Conservation (phyloP, 176 grass and related monocot species). For the Musa acuminata region DNA sequence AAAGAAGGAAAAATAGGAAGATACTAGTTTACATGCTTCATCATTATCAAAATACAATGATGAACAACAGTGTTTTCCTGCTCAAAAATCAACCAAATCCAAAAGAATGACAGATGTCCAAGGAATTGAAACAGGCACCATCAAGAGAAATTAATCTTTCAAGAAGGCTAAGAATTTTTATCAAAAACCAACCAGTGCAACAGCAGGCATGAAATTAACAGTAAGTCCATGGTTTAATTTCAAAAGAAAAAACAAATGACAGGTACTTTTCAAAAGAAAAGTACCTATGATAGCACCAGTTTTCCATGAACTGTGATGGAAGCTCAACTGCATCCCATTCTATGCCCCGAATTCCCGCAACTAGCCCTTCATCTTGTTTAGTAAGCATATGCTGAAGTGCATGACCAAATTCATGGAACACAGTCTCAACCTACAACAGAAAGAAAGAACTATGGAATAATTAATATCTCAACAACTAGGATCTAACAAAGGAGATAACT, state of each 20-base stretch:
- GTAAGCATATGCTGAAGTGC: constrained; percentile 99
- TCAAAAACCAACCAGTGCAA: neutral
- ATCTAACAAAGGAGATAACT: too few relatives aligned
- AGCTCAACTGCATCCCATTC: constrained; percentile 99
- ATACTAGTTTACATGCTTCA: neutral
- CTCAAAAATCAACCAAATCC: neutral
- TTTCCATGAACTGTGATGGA: constrained; percentile 99
- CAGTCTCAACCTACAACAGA: constrained; percentile 76
- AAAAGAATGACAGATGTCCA: neutral
- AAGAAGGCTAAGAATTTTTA: neutral
- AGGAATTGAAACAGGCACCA: too few relatives aligned
- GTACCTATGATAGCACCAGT: constrained; percentile 99
- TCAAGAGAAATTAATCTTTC: too few relatives aligned
- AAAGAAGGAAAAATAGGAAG: neutral
- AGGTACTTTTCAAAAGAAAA: too few relatives aligned
- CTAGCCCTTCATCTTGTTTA: constrained; percentile 85
- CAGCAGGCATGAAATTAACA: neutral
- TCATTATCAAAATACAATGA: neutral
- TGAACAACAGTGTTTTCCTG: neutral
- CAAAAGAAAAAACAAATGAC: neutral
- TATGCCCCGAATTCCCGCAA: constrained; percentile 87
- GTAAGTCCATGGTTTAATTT: neutral
- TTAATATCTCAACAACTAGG: neutral
- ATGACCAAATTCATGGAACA: constrained; percentile 99
- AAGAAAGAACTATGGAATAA: constrained; percentile 7